Evolutionary conservation across 768 basidiomycete species (phyloP), one percentile per base, ranked within the genome.

Genomic region (Lentinula edodes): DNA sequence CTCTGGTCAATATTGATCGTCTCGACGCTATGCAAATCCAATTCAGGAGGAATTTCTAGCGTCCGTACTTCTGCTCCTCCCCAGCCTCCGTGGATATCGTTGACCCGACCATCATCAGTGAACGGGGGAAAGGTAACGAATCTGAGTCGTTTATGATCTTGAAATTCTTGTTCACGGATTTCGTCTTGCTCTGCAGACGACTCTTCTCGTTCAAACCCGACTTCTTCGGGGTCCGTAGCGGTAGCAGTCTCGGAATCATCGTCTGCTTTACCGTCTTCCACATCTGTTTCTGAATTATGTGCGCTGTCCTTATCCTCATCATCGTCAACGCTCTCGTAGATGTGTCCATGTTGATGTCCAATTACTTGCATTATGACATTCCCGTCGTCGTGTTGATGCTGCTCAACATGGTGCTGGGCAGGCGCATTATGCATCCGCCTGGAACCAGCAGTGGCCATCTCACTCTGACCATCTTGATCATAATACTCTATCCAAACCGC

Each of bases 1-100:
- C 79, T 81, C 75, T 90, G 89, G 69, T 90, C 89, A 56, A 90
- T 87, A 70, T 89, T 89, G 66, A 90, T 87, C 64, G 87, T 89
- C 75, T 89, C 88, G 34, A 90, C 86, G 42, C 69, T 72, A 52
- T 85, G 81, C 63, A 90, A 70, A 66, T 90, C 82, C 61, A 90
- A 71, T 63, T 88, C 89, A 0, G 79, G 77, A 1, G 89, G 89
- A 5, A 85, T 80, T 62, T 83, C 82, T 34, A 90, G 72, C 55
- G 87, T 89, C 64, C 81, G 75, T 57, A 85, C 87, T 62, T 76
- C 68, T 64, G 83, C 76, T 68, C 66, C 65, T 70, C 67, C 62
- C 66, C 65, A 63, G 57, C 68, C 61, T 56, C 28, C 62, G 48
- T 64, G 64, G 42, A 66, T 46, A 51, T 62, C 70, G 66, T 66